Percentiles rank a stretch among this genome's conserved stretches.
Evolutionary conservation across 192 early-diverging fungal species (phyloP).

Genomic region (Backusella mclennaniae): DNA sequence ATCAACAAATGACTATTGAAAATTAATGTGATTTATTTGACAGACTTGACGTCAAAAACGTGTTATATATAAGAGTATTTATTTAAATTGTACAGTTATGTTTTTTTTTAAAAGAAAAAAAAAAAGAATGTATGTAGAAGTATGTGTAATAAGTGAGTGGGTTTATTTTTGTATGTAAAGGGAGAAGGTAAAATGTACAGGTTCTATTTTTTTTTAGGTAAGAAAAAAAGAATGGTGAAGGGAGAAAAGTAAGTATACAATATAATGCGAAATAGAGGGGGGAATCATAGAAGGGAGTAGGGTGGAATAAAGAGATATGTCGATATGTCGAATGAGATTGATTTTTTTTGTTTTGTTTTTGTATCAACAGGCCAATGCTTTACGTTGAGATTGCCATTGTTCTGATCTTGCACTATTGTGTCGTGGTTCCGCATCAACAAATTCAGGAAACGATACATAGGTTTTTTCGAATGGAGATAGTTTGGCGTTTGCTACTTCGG

Average conservation of each 20-base stretch:
- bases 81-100: no score
- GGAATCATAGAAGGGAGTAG: not conserved
- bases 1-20: no score
- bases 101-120: no score
- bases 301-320: not conserved
- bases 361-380: not conserved
- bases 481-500: constrained; percentile 7
- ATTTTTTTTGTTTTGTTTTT: not conserved
- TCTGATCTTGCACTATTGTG: not conserved
- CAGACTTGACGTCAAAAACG: no score
- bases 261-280: not conserved
- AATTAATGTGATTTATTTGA: no score
- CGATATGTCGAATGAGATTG: not conserved
- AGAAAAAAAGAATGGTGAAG: not conserved
- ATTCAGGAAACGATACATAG: constrained; percentile 30
- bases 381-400: constrained; percentile 8
- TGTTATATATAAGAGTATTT: no score
- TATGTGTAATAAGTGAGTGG: no score
- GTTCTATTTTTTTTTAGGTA: not conserved
- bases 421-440: constrained; percentile 3
- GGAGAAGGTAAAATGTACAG: not conserved
- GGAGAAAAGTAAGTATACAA: not conserved
- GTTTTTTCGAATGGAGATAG: constrained; percentile 24
- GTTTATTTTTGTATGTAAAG: not conserved
- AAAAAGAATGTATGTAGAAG: no score